Percentiles rank a stretch among this genome's conserved stretches.
phyloP scores from a whole-genome alignment of 2,329 filamentous ascomycete species.

The Colletotrichum liriopes region DNA sequence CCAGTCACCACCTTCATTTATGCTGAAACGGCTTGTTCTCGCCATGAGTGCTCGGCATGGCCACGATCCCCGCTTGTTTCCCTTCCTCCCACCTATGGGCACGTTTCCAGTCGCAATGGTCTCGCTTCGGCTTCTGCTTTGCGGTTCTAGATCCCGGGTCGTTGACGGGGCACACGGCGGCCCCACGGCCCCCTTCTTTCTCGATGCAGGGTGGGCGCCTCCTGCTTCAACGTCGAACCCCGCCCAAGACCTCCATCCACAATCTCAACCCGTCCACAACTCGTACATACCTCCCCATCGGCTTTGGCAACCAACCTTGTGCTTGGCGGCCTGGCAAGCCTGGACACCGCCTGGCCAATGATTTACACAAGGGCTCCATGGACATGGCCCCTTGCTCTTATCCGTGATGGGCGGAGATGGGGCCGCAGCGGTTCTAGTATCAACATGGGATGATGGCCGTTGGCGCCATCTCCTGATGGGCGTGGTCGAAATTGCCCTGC shows the following conservation, averaged over 20 bases:
- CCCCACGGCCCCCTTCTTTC: constrained; percentile 13
- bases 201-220: constrained; percentile 24
- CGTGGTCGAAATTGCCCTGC: constrained; percentile 36
- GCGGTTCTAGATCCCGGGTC: constrained; percentile 21
- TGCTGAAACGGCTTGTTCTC: constrained; percentile 41
- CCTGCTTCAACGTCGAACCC: constrained; percentile 36
- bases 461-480: constrained; percentile 37
- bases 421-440: constrained; percentile 28
- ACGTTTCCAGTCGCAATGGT: constrained; percentile 31
- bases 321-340: neutral
- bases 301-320: neutral
- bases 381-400: constrained; percentile 16
- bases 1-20: constrained; percentile 40
- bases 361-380: constrained; percentile 37
- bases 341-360: constrained; percentile 26
- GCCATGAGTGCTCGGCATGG: constrained; percentile 32
- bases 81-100: constrained; percentile 36
- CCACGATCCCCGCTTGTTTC: constrained; percentile 35
- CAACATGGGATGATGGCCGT: constrained; percentile 21
- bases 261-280: neutral
- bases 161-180: constrained; percentile 14
- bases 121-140: constrained; percentile 26
- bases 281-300: neutral
- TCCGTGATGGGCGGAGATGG: constrained; percentile 26
- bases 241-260: neutral